Evolutionary conservation across 257 asterid genomes (phyloP).

Genomic region (Gynochthodes officinalis): DNA sequence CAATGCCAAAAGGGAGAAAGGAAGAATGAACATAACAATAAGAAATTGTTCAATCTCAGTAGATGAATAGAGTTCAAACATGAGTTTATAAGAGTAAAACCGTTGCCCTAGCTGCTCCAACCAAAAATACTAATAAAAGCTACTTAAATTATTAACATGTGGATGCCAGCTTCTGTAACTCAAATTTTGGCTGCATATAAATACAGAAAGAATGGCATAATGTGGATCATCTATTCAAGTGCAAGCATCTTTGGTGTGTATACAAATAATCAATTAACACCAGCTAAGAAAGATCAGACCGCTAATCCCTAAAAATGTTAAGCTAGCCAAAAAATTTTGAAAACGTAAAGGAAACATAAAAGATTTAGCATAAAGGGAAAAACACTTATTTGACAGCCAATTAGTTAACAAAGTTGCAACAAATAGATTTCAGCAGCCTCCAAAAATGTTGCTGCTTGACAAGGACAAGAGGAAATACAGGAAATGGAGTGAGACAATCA

Average conservation of each 20-base stretch:
- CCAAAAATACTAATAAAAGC: background rate
- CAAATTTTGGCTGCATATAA: background rate
- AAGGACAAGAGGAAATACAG: background rate
- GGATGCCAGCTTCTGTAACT: background rate
- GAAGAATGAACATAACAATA: background rate
- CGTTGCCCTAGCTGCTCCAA: background rate
- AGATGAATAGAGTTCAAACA: background rate
- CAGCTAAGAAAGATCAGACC: too few species aligned
- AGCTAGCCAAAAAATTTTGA: background rate
- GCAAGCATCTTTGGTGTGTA: background rate
- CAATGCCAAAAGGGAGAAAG: background rate
- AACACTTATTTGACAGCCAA: background rate
- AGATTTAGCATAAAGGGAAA: background rate
- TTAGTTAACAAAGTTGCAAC: background rate
- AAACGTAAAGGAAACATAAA: background rate
- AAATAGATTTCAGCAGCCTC: background rate
- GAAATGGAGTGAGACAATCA: background rate
- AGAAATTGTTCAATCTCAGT: background rate
- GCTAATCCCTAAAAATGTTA: background rate
- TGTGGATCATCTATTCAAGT: background rate
- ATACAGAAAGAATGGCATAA: background rate
- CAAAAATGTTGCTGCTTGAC: background rate
- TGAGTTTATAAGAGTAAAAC: background rate
- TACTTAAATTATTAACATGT: background rate
- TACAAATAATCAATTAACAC: background rate